These are phyloP conservation scores for Aotearoamyces nothofagi DNA, from an alignment of 2,329 filamentous ascomycete species.

Conservation along the genomic window DNA sequence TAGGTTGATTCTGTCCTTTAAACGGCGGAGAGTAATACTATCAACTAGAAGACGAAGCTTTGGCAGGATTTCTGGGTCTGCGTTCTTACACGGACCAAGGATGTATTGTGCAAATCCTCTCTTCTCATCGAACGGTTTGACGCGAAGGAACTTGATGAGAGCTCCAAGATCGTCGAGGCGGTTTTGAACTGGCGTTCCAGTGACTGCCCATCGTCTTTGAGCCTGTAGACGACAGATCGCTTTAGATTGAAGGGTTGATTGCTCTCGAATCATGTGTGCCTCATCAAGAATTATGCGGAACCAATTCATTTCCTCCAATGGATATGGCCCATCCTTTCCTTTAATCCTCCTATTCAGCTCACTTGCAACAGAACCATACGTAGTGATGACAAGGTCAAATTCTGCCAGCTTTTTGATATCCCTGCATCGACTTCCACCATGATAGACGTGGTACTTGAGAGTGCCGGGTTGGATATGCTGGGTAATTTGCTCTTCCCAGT, in stretches of 20 bases:
- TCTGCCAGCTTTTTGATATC: slow-evolving; percentile 51
- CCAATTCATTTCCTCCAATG: slow-evolving; percentile 71
- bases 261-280: slow-evolving; percentile 86
- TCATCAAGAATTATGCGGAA: slow-evolving; percentile 91
- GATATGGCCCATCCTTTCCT: slow-evolving; percentile 41
- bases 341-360: slow-evolving; percentile 55
- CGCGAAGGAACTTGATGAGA: slow-evolving; percentile 68
- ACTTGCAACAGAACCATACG: slow-evolving; percentile 75
- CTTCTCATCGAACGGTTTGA: slow-evolving; percentile 73
- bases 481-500: slow-evolving; percentile 89
- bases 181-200: slow-evolving; percentile 91
- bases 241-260: slow-evolving; percentile 67
- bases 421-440: slow-evolving; percentile 62
- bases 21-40: slow-evolving; percentile 79
- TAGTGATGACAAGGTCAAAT: slow-evolving; percentile 80
- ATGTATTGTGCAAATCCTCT: slow-evolving; percentile 67
- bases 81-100: slow-evolving; percentile 71
- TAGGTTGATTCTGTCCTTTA: slow-evolving; percentile 83
- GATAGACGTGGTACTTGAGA: slow-evolving; percentile 69
- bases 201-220: slow-evolving; percentile 87
- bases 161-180: slow-evolving; percentile 80
- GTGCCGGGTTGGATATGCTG: slow-evolving; percentile 54
- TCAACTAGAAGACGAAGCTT: slow-evolving; percentile 83
- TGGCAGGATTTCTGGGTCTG: slow-evolving; percentile 68
- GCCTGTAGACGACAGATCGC: slow-evolving; percentile 69